Evolutionary conservation across 2,329 filamentous ascomycete species (phyloP), one percentile per base, ranked within the genome.

Genomic region (Colletotrichum lini): DNA sequence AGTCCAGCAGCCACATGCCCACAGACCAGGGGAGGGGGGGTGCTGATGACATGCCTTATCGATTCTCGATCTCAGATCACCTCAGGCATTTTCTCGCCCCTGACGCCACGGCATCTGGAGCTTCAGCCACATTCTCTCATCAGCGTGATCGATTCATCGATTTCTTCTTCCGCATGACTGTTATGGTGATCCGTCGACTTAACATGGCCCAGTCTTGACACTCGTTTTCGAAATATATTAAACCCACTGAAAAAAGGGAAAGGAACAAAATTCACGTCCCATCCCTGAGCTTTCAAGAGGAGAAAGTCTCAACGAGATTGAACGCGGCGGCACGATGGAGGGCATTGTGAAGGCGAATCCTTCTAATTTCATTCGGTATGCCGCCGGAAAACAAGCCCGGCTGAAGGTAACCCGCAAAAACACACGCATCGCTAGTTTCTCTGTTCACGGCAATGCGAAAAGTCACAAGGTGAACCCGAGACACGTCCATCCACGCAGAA

Each of bases 261-360:
- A 35, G 30, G 8, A 35, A 9, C 8, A 35, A 35, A 9, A 35
- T 8, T 4, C 23, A 52, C 18, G 26, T n/a, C 21, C 30, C 23
- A 15, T 23, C 12, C 38, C 12, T 2, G 26, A 13, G n/a, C 38
- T 38, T 49, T 16, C 21, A 9, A 40, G 30, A 35, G 56, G 65
- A 38, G 61, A 53, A 65, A 58, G 21, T 21, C 57, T n/a, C 50
- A 44, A 35, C 57, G 35, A 50, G 44, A 16, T 38, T 30, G 52
- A 44, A 40, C n/a, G 35, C 58, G 57, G 45, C 18, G 68, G 58
- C 64, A 57, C 49, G 16, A 71, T 70, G 68, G 45, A 35, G 30
- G 8, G 16, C n/a, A 47, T 66, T 18, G n/a, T 45, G 5, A 53
- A 26, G 16, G 52, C 38, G 30, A 9, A 35, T 35, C 15, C 44